A percentile compares a stretch with the other conserved stretches of the same genome.
These are phyloP conservation scores for Penicillium sp. DNA, from an alignment of 2,329 filamentous ascomycete species.

Conservation along the genomic window DNA sequence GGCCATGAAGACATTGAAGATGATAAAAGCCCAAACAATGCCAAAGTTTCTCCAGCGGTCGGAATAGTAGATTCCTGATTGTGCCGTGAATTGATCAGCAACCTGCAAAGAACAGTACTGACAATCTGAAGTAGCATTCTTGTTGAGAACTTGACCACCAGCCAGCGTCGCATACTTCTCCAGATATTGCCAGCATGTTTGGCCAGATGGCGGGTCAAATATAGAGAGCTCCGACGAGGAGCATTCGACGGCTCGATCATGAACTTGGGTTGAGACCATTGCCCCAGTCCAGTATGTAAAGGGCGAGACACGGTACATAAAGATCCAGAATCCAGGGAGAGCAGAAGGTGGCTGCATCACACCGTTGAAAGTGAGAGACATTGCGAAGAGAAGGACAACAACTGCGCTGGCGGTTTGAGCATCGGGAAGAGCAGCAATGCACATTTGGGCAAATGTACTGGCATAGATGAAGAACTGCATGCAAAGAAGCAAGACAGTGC, in stretches of 20 bases:
- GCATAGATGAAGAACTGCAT: conserved; percentile 78
- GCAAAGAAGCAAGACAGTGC: conserved; percentile 76
- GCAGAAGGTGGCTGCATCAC: conserved; percentile 67
- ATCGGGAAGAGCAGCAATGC: conserved; percentile 74
- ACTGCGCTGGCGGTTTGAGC: conserved; percentile 76
- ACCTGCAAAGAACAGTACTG: conserved; percentile 47
- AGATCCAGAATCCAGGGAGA: conserved; percentile 71
- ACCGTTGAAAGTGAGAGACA: conserved; percentile 77
- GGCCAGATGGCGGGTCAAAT: conserved; percentile 63
- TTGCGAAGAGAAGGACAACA: conserved; percentile 75
- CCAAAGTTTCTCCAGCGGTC: conserved; percentile 73
- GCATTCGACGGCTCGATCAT: conserved; percentile 68
- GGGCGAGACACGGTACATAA: conserved; percentile 66
- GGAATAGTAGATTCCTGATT: conserved; percentile 55
- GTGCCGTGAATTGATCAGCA: conserved; percentile 45
- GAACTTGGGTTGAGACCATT: conserved; percentile 72
- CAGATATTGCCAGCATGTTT: conserved; percentile 67
- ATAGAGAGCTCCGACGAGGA: conserved; percentile 68
- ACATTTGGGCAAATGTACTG: conserved; percentile 77
- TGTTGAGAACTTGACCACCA: conserved; percentile 61
- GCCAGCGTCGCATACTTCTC: conserved; percentile 50
- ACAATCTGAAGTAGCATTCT: conserved; percentile 56
- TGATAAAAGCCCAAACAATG: conserved; percentile 62
- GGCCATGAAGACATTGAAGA: conserved; percentile 60
- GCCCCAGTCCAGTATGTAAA: conserved; percentile 55